Conservation (phyloP, 805 yeast genomes). For the Myxozyma udenii region DNA sequence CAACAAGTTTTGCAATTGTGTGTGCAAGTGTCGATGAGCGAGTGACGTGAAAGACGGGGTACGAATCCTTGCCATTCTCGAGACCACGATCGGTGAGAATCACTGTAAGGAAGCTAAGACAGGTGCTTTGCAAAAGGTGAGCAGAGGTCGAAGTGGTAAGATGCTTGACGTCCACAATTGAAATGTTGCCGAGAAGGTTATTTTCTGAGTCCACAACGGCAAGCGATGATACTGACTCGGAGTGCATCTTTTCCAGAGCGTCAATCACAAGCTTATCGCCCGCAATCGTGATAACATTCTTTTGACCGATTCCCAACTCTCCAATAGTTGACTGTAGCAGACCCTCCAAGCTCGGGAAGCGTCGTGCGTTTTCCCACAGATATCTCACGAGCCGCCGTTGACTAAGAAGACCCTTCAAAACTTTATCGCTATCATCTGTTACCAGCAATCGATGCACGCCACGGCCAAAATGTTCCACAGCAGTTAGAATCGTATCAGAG, state of each 20-base stretch:
- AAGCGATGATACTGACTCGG: slow-evolving; percentile 77
- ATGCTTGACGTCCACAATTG: slow-evolving; percentile 88
- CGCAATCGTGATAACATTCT: slow-evolving; percentile 70
- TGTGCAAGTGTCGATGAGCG: slow-evolving; percentile 75
- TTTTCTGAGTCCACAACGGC: slow-evolving; percentile 84
- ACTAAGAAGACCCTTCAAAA: slow-evolving; percentile 77
- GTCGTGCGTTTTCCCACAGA: slow-evolving; percentile 88
- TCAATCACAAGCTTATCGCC: slow-evolving; percentile 87
- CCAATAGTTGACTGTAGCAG: slow-evolving; percentile 64
- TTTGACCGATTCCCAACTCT: slow-evolving; percentile 66
- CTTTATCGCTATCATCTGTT: slow-evolving; percentile 45
- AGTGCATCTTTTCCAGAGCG: slow-evolving; percentile 78
- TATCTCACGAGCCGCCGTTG: slow-evolving; percentile 83
- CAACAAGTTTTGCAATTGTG: slow-evolving; percentile 90
- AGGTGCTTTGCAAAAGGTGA: slow-evolving; percentile 73
- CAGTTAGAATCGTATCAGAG: slow-evolving; percentile 57
- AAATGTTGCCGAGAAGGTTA: slow-evolving; percentile 82
- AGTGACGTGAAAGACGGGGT: slow-evolving; percentile 93
- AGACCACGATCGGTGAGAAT: slow-evolving; percentile 85
- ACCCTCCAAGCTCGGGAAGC: slow-evolving; percentile 77
- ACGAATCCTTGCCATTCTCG: slow-evolving; percentile 92
- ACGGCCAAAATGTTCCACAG: slow-evolving; percentile 82
- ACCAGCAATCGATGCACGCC: slow-evolving; percentile 95
- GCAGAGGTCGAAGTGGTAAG: slow-evolving; percentile 78
- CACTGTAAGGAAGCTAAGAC: slow-evolving; percentile 82